Conservation (phyloP, 768 basidiomycete species). For the Tylopilus balloui region DNA sequence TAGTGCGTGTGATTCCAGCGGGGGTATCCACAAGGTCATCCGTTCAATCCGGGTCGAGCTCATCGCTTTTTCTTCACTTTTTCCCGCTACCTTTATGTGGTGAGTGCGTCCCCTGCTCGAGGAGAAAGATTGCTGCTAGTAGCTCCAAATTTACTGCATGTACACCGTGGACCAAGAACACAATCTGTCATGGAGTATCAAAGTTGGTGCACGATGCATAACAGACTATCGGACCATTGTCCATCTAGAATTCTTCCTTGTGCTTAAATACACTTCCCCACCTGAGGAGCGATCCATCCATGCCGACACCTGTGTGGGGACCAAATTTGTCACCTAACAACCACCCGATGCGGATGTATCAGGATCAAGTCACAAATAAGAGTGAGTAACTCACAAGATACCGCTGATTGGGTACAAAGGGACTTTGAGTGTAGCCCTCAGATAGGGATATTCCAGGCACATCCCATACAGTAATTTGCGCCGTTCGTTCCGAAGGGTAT, state of each 20-base stretch:
- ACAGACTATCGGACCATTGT: conserved; percentile 28
- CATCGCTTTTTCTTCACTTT: conserved; percentile 10
- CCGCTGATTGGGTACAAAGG: conserved; percentile 58
- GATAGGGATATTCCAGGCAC: conserved; percentile 46
- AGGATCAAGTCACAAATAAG: background rate
- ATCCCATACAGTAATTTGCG: conserved; percentile 85
- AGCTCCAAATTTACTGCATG: too few relatives aligned
- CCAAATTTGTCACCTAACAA: conserved; percentile 53
- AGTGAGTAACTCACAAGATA: conserved; percentile 51
- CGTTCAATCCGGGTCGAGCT: conserved; percentile 43
- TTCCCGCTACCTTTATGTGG: too few relatives aligned
- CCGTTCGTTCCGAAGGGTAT: conserved; percentile 52
- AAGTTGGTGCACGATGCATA: background rate
- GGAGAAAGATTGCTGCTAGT: too few relatives aligned
- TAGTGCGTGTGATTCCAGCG: conserved; percentile 34
- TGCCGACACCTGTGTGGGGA: conserved; percentile 60
- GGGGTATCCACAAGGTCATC: conserved; percentile 39
- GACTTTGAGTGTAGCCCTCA: conserved; percentile 46
- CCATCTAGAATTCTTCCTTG: conserved; percentile 65
- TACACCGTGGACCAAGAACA: background rate
- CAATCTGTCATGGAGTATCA: background rate
- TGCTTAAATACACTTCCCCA: conserved; percentile 68
- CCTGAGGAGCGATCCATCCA: conserved; percentile 64
- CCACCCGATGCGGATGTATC: background rate
- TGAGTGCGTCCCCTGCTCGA: too few relatives aligned